Base-by-base conservation (phyloP, 2,329 filamentous ascomycete species). In the Calonectria ilicicola region DNA sequence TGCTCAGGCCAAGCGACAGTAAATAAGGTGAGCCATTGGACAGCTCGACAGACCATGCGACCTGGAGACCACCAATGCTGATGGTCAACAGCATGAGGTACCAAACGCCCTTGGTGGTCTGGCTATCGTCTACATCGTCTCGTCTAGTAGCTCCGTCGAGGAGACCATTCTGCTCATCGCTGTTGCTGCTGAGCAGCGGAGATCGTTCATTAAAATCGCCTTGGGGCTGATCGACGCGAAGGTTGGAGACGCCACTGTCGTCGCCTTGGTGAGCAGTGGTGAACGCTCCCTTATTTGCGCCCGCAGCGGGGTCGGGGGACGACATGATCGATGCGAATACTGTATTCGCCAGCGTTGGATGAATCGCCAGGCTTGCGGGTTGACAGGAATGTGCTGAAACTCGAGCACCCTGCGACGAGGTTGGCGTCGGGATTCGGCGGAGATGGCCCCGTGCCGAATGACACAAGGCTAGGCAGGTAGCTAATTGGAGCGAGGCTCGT, bases 41-140 rank as follows among this genome's bases (percentile, higher is more conserved):
- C 49, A 98, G 88, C 84, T 98, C 96, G 49, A 98, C 95, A 1
- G 96, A 96, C 96, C 96, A 98, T 32, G 96, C 95, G 77, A 98
- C 94, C 85, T 98, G 96, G 74, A 98, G 87, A 27, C 95, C 96
- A 72, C 95, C 95, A 77, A 98, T 94, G 81, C 94, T 92, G 74
- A 98, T 88, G 8, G 96, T 98, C 83, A 98, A 86, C 74, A 98
- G 86, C 77, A 97, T 90, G 79, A 98, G 87, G 83, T 98, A 98
- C 92, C 93, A 95, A 56, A 92, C 87, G 83, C 94, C 96, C 88
- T 96, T 98, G 27, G 93, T 93, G 72, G 90, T 88, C 79, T 95
- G 89, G 56, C 75, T 77, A 35, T 81, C 77, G 56, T 83, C 81
- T 27, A 23, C 64, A 32, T 75, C 74, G 14, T 21, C 60, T 26